These are phyloP conservation scores for Rhamnella rubrinervis DNA, from an alignment of 331 rosid genomes.

Conservation along the genomic window DNA sequence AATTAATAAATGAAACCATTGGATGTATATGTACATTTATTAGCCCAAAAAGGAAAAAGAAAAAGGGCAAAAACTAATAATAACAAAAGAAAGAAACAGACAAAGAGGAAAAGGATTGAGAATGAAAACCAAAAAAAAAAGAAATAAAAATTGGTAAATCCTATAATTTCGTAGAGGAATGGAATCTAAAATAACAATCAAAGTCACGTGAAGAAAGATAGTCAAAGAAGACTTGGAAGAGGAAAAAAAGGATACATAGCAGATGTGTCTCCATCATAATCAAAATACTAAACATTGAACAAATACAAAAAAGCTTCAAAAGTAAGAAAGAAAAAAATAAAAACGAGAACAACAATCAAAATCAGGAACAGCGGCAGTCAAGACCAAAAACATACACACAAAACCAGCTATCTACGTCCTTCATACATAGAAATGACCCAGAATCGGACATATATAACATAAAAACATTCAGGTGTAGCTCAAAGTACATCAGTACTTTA, in stretches of 20 bases:
- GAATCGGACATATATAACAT: no score
- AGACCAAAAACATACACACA: no score
- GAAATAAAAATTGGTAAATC: no score
- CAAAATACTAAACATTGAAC: neutral
- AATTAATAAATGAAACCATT: no score
- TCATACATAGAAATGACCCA: no score
- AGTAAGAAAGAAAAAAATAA: neutral
- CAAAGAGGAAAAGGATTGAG: neutral
- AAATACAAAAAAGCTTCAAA: neutral
- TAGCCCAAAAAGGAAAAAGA: neutral
- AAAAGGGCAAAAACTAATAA: neutral
- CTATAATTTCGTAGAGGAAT: no score
- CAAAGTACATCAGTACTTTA: no score
- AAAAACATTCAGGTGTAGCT: no score
- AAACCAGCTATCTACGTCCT: no score
- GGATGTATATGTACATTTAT: neutral
- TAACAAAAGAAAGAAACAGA: neutral
- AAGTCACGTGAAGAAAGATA: conserved; percentile 6
- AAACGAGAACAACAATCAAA: no score
- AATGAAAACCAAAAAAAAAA: neutral
- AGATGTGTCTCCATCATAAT: conserved; percentile 13
- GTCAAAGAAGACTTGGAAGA: conserved; percentile 8
- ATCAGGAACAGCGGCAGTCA: no score
- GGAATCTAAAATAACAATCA: neutral
- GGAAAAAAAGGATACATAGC: conserved; percentile 5